Base-by-base conservation (phyloP, 768 basidiomycete species). In the Lanmaoa rubissima region DNA sequence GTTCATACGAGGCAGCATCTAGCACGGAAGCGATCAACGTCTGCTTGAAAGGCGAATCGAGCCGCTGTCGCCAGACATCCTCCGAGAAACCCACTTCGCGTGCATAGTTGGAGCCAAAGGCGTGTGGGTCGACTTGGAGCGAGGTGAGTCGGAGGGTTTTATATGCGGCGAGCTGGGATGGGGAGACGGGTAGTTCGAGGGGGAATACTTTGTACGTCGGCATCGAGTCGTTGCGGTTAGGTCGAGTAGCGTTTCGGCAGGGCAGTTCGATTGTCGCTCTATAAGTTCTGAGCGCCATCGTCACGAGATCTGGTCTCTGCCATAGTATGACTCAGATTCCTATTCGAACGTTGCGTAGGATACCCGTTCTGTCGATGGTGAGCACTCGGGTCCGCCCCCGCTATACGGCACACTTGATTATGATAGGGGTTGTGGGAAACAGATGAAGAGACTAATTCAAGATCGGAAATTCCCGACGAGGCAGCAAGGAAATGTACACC, bases 81-180 rank as follows among this genome's bases (percentile, higher is more conserved):
- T 65, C 62, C 1, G 63, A 48, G 54, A 64, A 61, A 5, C 62
- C 55, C 16, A 45, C 43, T 45, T 71, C 69, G 35, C 55, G 54
- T n/a, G 57, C 55, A 16, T 71, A 65, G 26, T 26, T 65, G 26
- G 71, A 67, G 1, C 5, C 5, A 28, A 71, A 73, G 4, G 55
- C 56, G 9, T 52, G 49, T 1, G 65, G 65, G 35, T 72, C 65
- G 5, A 52, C 34, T 47, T 57, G 60, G 39, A 73, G 63, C 14
- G 63, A 66, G 2, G 54, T 24, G 35, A 72, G 58, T 32, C 69
- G 54, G 38, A 71, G 56, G 2, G 34, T 5, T 49, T 59, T 69
- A 45, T 57, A 71, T 13, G 54, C 49, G 8, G 47, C 47, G 40
- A 79, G 50, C 26, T 73, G 70, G 34, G 57, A 52, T 28, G 61